Evolutionary conservation across 495 filamentous ascomycete species (phyloP).

Genomic region (Penicillium macrosclerotiorum): DNA sequence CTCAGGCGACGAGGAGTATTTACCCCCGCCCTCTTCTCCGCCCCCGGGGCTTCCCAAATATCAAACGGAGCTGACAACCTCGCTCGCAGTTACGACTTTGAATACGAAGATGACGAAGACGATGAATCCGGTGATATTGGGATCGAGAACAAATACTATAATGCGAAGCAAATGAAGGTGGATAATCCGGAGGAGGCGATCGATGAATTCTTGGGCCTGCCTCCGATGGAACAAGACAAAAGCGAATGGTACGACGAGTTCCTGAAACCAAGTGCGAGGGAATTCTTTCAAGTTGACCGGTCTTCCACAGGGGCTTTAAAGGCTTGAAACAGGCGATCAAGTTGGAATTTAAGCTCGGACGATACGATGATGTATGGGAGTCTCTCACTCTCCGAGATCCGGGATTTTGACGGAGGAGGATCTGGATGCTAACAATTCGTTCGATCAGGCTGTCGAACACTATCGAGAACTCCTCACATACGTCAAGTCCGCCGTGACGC

Average conservation of each 20-base stretch:
- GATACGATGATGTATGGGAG: slow-evolving; percentile 83
- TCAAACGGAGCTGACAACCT: slow-evolving; percentile 14
- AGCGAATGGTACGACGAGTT: slow-evolving; percentile 72
- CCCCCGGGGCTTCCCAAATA: slow-evolving; percentile 5
- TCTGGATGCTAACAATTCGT: not conserved
- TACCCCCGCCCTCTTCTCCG: slow-evolving; percentile 5
- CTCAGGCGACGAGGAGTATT: slow-evolving; percentile 80
- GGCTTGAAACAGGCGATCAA: slow-evolving; percentile 97
- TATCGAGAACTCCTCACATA: slow-evolving; percentile 95
- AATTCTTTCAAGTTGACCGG: slow-evolving; percentile 16
- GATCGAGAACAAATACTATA: slow-evolving; percentile 99
- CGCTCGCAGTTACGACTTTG: slow-evolving; percentile 81
- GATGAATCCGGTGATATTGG: slow-evolving; percentile 86
- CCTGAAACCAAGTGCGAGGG: not conserved
- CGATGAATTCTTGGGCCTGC: slow-evolving; percentile 85
- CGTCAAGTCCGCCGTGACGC: slow-evolving; percentile 93
- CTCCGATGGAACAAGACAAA: slow-evolving; percentile 81
- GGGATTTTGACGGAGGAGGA: not conserved
- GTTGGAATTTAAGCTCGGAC: slow-evolving; percentile 83
- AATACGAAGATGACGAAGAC: slow-evolving; percentile 90
- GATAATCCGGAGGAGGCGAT: slow-evolving; percentile 85
- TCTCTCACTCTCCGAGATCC: slow-evolving; percentile 3
- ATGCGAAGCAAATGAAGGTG: slow-evolving; percentile 93
- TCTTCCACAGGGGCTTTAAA: slow-evolving; percentile 76
- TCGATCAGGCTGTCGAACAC: slow-evolving; percentile 82